Evolutionary conservation across 495 filamentous ascomycete species (phyloP).

Genomic region (Neurospora tetraspora): DNA sequence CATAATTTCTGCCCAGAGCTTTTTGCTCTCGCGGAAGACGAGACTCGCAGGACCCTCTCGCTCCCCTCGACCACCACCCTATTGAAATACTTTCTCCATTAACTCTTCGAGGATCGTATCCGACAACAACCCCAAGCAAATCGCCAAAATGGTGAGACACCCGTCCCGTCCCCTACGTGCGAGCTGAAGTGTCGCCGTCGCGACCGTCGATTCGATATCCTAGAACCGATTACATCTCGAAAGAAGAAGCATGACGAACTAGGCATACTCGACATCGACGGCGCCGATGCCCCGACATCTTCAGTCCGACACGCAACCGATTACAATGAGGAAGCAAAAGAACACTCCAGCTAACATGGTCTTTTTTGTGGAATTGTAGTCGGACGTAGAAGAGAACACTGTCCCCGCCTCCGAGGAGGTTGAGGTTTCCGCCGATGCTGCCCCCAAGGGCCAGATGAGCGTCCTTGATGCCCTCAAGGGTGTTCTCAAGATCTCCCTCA

Average conservation of each 20-base stretch:
- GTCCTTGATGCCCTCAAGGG: conserved; percentile 96
- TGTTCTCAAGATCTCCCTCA: conserved; percentile 93
- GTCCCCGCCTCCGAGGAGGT: conserved; percentile 78
- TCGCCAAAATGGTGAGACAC: conserved; percentile 46
- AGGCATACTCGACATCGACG: not conserved
- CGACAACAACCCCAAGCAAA: conserved; percentile 30
- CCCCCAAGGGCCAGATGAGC: conserved; percentile 82
- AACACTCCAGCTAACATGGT: conserved; percentile 14
- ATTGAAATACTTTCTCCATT: conserved; percentile 5
- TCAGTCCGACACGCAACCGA: not conserved
- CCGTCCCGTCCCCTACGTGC: not conserved
- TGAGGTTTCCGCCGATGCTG: conserved; percentile 78
- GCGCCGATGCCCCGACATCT: not conserved
- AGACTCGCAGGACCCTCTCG: not conserved
- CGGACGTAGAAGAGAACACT: conserved; percentile 68
- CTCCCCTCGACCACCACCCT: not conserved
- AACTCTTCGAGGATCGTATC: conserved; percentile 46
- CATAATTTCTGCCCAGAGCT: conserved; percentile 16
- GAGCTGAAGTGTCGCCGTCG: not conserved
- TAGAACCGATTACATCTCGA: not conserved
- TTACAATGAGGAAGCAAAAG: conserved; percentile 1
- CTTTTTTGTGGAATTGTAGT: conserved; percentile 25
- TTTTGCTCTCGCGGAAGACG: not conserved
- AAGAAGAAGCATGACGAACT: not conserved
- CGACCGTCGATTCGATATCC: not conserved